phyloP scores from a whole-genome alignment of 352 stramenopile species.

The Globisporangium parvum region DNA sequence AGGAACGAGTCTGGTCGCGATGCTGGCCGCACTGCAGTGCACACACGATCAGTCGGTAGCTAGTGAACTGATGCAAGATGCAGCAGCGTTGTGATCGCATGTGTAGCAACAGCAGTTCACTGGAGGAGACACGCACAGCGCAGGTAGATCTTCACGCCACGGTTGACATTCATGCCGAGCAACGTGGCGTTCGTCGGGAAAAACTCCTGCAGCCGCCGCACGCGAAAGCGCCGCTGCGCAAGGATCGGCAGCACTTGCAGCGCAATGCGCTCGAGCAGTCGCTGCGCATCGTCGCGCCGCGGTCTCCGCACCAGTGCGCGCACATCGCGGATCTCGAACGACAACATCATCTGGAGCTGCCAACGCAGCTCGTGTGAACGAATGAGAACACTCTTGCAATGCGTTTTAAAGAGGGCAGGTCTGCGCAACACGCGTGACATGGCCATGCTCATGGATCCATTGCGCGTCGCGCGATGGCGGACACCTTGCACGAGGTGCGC shows the following conservation, averaged over 20 bases:
- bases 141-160: constrained; percentile 64
- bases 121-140: constrained; percentile 25
- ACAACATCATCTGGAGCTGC: background rate
- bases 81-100: no score
- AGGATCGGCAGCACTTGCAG: constrained; percentile 52
- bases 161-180: constrained; percentile 80
- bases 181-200: constrained; percentile 51
- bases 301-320: constrained; percentile 36
- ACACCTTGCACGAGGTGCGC: no score
- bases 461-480: no score
- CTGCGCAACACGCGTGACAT: no score
- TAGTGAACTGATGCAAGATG: background rate
- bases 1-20: constrained; percentile 20
- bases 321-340: constrained; percentile 28
- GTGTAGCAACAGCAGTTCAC: background rate
- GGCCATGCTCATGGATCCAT: no score
- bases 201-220: constrained; percentile 56
- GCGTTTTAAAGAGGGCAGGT: no score
- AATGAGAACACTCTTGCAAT: no score
- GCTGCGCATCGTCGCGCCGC: constrained; percentile 27
- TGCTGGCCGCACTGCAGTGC: constrained; percentile 30
- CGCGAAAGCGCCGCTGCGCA: constrained; percentile 40
- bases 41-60: background rate
- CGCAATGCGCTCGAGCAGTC: constrained; percentile 44
- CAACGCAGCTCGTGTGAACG: no score